Percentiles rank a stretch among this genome's conserved stretches.
Conservation (phyloP, 768 basidiomycete species). For the Podaxis mareebaensis region DNA sequence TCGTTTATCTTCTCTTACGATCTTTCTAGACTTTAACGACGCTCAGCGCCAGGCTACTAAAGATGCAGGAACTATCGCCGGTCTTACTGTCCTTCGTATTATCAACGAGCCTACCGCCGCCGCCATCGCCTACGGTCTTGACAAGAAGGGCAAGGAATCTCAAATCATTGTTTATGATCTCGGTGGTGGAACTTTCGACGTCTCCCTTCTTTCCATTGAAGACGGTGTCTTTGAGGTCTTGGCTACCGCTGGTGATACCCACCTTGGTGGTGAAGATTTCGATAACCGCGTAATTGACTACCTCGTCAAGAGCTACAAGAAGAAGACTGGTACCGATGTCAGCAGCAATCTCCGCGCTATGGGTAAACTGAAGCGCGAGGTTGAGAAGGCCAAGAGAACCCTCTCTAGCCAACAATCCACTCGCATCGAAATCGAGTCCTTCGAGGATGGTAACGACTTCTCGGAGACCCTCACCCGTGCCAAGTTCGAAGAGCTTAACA, state of each 20-base stretch:
- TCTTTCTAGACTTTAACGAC: slow-evolving; percentile 85
- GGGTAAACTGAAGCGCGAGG: slow-evolving; percentile 91
- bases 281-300: slow-evolving; percentile 92
- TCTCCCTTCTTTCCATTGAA: slow-evolving; percentile 92
- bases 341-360: slow-evolving; percentile 78
- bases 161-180: slow-evolving; percentile 99
- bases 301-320: slow-evolving; percentile 88
- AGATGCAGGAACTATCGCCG: slow-evolving; percentile 94
- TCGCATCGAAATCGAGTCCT: slow-evolving; percentile 92
- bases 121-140: slow-evolving; percentile 97
- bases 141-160: slow-evolving; percentile 92
- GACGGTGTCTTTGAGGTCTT: slow-evolving; percentile 91
- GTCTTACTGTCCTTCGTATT: slow-evolving; percentile 93
- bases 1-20: slow-evolving; percentile 12
- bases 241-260: slow-evolving; percentile 92
- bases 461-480: slow-evolving; percentile 96
- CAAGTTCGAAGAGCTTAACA: slow-evolving; percentile 98
- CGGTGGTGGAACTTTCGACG: slow-evolving; percentile 98
- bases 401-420: slow-evolving; percentile 88
- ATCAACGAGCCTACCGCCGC: slow-evolving; percentile 98
- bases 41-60: slow-evolving; percentile 99
- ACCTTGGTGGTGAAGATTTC: slow-evolving; percentile 95
- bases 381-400: slow-evolving; percentile 95
- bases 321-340: slow-evolving; percentile 87
- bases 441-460: slow-evolving; percentile 96